A percentile compares a stretch with the other conserved stretches of the same genome.
These are phyloP conservation scores for Leishmania braziliensis DNA, from an alignment of 208 protist species.

Conservation along the genomic window DNA sequence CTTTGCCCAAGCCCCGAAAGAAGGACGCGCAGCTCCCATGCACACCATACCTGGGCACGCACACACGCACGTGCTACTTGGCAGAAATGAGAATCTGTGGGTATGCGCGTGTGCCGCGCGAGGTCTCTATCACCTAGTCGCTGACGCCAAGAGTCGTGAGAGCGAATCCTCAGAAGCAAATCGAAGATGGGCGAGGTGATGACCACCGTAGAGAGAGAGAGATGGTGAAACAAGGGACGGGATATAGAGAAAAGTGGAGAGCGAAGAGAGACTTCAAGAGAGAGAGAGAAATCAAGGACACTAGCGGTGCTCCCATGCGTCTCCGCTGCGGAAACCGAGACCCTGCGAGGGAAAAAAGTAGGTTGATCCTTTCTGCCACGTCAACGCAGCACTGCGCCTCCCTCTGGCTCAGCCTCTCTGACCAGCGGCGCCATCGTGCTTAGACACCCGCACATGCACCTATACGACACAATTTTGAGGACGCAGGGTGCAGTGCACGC, in stretches of 20 bases:
- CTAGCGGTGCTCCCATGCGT: not conserved
- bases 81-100: not conserved
- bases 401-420: not conserved
- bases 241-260: not conserved
- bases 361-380: not conserved
- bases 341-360: too few species aligned
- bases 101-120: not conserved
- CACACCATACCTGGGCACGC: too few species aligned
- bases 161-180: not conserved
- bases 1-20: not conserved
- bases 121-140: not conserved
- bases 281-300: not conserved
- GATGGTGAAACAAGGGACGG: not conserved
- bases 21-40: not conserved
- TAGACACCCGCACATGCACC: not conserved
- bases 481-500: not conserved
- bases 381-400: not conserved
- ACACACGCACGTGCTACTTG: not conserved
- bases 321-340: not conserved
- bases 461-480: not conserved
- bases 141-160: not conserved
- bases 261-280: not conserved
- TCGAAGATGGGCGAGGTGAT: not conserved
- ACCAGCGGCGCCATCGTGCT: not conserved
- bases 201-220: conserved; percentile 8